Evolutionary conservation across 169 alveolate genomes (phyloP), one percentile per base, ranked within the genome.

Genomic region (Eimeria necatrix): DNA sequence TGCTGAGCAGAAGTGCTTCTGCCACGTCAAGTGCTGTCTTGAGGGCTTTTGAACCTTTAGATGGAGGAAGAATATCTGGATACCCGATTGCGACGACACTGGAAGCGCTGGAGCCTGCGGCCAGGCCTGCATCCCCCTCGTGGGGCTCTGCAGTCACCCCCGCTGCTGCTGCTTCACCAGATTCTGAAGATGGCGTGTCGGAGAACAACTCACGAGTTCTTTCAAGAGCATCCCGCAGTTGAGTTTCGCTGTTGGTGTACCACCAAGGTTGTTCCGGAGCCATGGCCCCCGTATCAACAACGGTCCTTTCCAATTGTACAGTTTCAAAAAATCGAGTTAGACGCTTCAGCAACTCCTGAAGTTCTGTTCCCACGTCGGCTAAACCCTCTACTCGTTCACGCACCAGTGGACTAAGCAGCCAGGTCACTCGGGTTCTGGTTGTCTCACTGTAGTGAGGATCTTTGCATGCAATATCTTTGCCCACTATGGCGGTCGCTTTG

Each of bases 381-480:
- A 59, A 7, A 3, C 60, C 2, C 32, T 46, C 48, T 32, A 18
- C 12, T 32, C 14, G 4, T 46, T 73, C 84, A 18, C 32, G 41
- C 60, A 32, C 7, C 7, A 73, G 14, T 0, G 84, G 84, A 10
- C 48, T 59, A 9, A 46, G 14, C 32, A 4, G 3, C 84, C 84
- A 73, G 0, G 60, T 32, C 20, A 32, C 84, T 46, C 84, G 24
- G 10, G 84, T 73, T 73, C 10, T 3, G 16, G 4, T 26, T 41
- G 22, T 3, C 84, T 46, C 84, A 24, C 12, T 46, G 7, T 73
- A 41, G 41, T 16, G 41, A 4, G 56, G 84, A 14, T 59, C 41
- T 73, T 73, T 73, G 84, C 84, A 73, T 48, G 48, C 16, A 41
- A 73, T 46, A 52, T 59, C 41, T 48, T 73, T 73, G 3, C 84